Evolutionary conservation across 352 stramenopile genomes (phyloP).

Genomic region (Phytophthora aleatoria): DNA sequence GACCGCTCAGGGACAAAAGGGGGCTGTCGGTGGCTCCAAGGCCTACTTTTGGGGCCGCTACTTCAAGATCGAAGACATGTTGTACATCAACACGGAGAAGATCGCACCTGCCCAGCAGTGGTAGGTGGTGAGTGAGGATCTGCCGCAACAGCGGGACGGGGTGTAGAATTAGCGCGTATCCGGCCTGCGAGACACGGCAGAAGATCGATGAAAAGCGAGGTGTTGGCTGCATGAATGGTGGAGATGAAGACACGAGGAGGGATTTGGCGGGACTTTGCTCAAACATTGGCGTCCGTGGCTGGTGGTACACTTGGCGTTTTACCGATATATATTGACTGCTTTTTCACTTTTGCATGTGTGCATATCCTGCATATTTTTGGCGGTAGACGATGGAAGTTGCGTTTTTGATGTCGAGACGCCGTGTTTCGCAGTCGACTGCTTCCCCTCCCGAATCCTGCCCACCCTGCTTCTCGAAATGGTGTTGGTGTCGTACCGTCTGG

Average conservation of each 20-base stretch:
- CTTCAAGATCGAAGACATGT: constrained; percentile 81
- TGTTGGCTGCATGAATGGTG: constrained; percentile 20
- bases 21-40: constrained; percentile 77
- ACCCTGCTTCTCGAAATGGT: constrained; percentile 6
- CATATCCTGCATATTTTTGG: constrained; percentile 29
- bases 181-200: constrained; percentile 10
- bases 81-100: constrained; percentile 88
- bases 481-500: constrained; percentile 31
- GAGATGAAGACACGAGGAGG: constrained; percentile 12
- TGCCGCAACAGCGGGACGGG: constrained; percentile 12
- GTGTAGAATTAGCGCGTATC: constrained; percentile 29
- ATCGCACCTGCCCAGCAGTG: constrained; percentile 81
- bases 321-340: constrained; percentile 31
- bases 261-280: constrained; percentile 6
- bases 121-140: constrained; percentile 38
- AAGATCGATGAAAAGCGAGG: constrained; percentile 15
- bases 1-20: constrained; percentile 54
- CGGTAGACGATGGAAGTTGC: constrained; percentile 40
- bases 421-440: constrained; percentile 19
- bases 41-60: constrained; percentile 90
- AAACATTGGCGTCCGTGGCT: constrained; percentile 18
- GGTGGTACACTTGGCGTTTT: constrained; percentile 14
- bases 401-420: constrained; percentile 32
- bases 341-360: constrained; percentile 37
- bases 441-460: constrained; percentile 1